Evolutionary conservation across 495 filamentous ascomycete genomes (phyloP), one percentile per base, ranked within the genome.

Genomic region (Hypoxylon fragiforme): DNA sequence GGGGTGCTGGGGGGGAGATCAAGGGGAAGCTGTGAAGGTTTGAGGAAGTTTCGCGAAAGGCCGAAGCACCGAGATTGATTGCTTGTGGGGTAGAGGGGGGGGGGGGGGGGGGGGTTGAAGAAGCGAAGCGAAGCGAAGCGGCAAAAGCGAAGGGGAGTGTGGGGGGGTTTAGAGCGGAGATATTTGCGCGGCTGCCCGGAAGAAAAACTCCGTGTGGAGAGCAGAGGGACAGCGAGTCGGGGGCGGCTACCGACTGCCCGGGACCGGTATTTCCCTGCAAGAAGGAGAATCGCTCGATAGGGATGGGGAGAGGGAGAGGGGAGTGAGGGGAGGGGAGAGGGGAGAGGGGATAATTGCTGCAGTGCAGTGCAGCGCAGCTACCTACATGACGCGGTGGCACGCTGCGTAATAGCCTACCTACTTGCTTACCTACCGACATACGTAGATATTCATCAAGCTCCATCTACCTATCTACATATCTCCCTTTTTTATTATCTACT

Each of bases 11-110:
- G n/a, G n/a, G n/a, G n/a, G n/a, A 21, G 15, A 50, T 13, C 34
- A 74, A 59, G 50, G 79, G 75, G 54, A 77, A 71, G 60, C 59
- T 81, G 37, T 83, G 41, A 68, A 21, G 2, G 13, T 3, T 14
- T 1, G 11, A 12, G 7, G n/a, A 12, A 13, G 12, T 12, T 3
- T 9, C 7, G 31, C n/a, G n/a, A n/a, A n/a, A n/a, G n/a, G n/a
- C n/a, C n/a, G n/a, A n/a, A n/a, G n/a, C n/a, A n/a, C n/a, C n/a
- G n/a, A n/a, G n/a, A n/a, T n/a, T n/a, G 7, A 35, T 12, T 9
- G 3, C 12, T 3, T 35, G 12, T 3, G 3, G 31, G 31, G 5
- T 12, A 13, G 31, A 13, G 3, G 31, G 6, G 31, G 3, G 24
- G 4, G 24, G 24, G 4, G 24, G 24, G 4, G 4, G 24, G 24